Evolutionary conservation across 108 stramenopile species (phyloP).

Genomic region (Aurantiochytrium sp.): DNA sequence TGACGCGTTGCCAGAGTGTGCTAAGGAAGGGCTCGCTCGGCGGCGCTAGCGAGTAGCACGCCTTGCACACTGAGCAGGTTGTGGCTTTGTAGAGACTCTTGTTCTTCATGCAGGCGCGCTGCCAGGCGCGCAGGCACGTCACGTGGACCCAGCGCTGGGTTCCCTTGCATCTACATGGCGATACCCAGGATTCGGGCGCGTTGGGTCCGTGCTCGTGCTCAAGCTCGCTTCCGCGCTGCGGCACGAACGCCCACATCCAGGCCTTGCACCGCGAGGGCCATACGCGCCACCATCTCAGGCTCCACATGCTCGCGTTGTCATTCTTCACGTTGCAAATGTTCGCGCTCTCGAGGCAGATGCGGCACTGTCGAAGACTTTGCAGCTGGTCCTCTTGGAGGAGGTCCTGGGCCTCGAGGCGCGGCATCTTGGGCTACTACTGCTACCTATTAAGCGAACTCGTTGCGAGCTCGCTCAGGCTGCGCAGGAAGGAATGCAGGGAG

Average conservation of each 20-base stretch:
- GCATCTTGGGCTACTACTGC: too few species aligned
- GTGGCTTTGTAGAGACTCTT: not conserved
- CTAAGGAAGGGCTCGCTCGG: not conserved
- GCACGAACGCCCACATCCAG: not conserved
- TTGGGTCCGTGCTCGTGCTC: not conserved
- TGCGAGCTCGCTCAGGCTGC: too few species aligned
- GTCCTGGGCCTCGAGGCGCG: too few species aligned
- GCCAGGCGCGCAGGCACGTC: constrained; percentile 6
- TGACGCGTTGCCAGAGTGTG: not conserved
- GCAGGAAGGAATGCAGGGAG: too few species aligned
- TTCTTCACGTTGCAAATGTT: too few species aligned
- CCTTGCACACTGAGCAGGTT: not conserved
- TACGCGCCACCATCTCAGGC: not conserved
- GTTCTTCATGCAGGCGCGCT: not conserved
- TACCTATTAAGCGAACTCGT: too few species aligned
- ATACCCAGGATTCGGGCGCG: not conserved
- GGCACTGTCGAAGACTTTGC: not conserved
- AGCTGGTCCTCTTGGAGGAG: too few species aligned
- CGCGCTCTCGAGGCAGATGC: not conserved
- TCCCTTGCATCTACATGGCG: constrained; percentile 15
- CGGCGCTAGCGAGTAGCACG: not conserved
- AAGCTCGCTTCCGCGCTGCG: not conserved
- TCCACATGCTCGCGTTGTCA: not conserved
- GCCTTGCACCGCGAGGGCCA: not conserved
- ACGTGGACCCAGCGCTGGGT: not conserved